phyloP scores from a whole-genome alignment of 371 early-diverging fungal species.

The Mucor saturninus region DNA sequence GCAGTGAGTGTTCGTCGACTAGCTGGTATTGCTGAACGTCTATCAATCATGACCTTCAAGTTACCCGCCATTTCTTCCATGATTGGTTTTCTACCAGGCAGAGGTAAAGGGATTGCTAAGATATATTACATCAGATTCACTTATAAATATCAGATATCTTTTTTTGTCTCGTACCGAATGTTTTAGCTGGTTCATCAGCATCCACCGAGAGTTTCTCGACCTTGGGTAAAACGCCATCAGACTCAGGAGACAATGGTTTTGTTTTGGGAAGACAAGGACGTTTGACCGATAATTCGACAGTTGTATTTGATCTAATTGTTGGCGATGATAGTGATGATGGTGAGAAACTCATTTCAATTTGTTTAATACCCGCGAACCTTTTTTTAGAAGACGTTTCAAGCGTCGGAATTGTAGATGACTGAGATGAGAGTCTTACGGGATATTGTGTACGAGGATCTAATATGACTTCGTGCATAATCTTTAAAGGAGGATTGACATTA shows the following conservation, averaged over 20 bases:
- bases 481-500: conserved; percentile 14
- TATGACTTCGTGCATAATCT: conserved; percentile 7
- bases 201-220: not conserved
- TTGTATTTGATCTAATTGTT: not conserved
- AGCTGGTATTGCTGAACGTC: not conserved
- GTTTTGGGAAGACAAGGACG: not conserved
- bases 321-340: not conserved
- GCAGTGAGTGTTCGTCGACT: not conserved
- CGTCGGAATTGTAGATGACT: not conserved
- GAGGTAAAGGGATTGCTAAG: conserved; percentile 8
- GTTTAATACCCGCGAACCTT: not conserved
- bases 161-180: not conserved
- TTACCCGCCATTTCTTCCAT: conserved; percentile 27
- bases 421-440: not conserved
- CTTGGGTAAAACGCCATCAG: not conserved
- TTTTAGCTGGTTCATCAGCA: not conserved
- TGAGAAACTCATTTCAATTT: not conserved
- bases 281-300: not conserved
- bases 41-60: conserved; percentile 16
- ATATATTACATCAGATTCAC: too few species aligned
- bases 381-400: not conserved
- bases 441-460: conserved; percentile 23
- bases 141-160: too few species aligned
- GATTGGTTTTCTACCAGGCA: conserved; percentile 9
- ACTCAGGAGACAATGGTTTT: too few species aligned